phyloP scores from a whole-genome alignment of 768 basidiomycete species.

The Austroboletus eburneus region DNA sequence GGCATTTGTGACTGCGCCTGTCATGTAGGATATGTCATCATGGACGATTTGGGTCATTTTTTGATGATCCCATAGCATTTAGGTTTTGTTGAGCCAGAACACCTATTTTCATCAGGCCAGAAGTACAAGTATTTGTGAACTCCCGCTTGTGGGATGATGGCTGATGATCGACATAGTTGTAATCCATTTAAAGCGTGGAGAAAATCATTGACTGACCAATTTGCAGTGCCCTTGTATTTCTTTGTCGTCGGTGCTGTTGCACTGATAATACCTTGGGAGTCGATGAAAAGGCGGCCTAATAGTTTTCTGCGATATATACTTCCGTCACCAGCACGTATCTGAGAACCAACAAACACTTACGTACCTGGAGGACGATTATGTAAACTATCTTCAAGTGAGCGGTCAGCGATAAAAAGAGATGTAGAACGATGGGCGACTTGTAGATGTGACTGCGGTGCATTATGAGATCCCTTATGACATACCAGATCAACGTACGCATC shows the following conservation, averaged over 20 bases:
- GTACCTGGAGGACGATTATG: too few relatives aligned
- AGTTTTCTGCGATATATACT: slow-evolving; percentile 60
- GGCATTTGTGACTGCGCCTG: slow-evolving; percentile 53
- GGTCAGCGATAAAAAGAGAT: too few relatives aligned
- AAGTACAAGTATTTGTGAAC: slow-evolving; percentile 51
- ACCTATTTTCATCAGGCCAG: slow-evolving; percentile 51
- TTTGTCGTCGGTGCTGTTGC: slow-evolving; percentile 69
- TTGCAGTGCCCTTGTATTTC: slow-evolving; percentile 55
- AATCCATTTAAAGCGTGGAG: slow-evolving; percentile 3
- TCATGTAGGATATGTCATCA: slow-evolving; percentile 40
- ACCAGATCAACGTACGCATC: too few relatives aligned
- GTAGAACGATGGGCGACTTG: too few relatives aligned
- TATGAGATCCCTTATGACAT: too few relatives aligned
- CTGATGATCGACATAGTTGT: slow-evolving; percentile 19
- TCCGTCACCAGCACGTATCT: too few relatives aligned
- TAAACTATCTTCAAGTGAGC: too few relatives aligned
- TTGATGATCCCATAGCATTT: slow-evolving; percentile 17
- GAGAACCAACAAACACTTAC: too few relatives aligned
- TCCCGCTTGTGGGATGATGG: neutral
- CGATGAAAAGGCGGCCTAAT: slow-evolving; percentile 61
- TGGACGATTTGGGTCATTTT: too few relatives aligned
- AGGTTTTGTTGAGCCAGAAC: slow-evolving; percentile 66
- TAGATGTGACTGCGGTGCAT: too few relatives aligned
- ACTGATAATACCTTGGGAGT: slow-evolving; percentile 58
- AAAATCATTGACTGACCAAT: slow-evolving; percentile 21